These are phyloP conservation scores for Lactarius tabidus DNA, from an alignment of 768 basidiomycete species.

Conservation along the genomic window DNA sequence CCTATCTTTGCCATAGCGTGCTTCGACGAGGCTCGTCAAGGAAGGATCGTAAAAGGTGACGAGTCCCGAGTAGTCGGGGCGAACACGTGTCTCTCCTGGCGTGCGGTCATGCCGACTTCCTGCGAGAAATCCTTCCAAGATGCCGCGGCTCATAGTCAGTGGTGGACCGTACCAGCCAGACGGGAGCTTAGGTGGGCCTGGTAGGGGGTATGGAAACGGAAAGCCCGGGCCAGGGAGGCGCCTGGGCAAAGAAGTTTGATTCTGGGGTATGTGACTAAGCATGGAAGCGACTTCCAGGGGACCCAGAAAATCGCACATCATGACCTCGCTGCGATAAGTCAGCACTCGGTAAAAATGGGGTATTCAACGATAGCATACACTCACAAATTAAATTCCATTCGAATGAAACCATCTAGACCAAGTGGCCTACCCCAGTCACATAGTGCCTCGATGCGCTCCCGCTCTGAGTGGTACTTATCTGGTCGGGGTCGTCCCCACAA, in stretches of 20 bases:
- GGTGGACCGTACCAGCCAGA: conserved; percentile 23
- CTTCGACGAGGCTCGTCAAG: conserved; percentile 35
- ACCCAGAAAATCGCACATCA: conserved; percentile 3
- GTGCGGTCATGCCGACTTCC: conserved; percentile 41
- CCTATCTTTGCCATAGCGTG: conserved; percentile 33
- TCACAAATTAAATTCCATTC: conserved; percentile 25
- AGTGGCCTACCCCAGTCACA: conserved; percentile 35
- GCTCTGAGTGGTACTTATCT: conserved; percentile 27
- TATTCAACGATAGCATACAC: background rate
- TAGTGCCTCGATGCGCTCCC: conserved; percentile 30
- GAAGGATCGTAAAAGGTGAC: conserved; percentile 43
- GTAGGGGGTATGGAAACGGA: too few species aligned
- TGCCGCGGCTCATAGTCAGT: background rate
- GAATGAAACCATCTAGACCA: conserved; percentile 35
- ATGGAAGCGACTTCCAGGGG: conserved; percentile 19
- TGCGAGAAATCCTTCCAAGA: conserved; percentile 33
- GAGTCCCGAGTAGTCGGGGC: conserved; percentile 39
- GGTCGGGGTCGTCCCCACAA: conserved; percentile 31
- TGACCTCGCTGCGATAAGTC: conserved; percentile 6
- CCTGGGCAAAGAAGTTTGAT: background rate
- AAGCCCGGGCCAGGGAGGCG: background rate
- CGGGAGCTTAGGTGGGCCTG: conserved; percentile 10
- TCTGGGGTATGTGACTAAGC: conserved; percentile 11
- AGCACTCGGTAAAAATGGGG: background rate
- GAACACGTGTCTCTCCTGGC: conserved; percentile 43